These are phyloP conservation scores for Penicillium chermesinum DNA, from an alignment of 495 filamentous ascomycete genomes.

Conservation along the genomic window DNA sequence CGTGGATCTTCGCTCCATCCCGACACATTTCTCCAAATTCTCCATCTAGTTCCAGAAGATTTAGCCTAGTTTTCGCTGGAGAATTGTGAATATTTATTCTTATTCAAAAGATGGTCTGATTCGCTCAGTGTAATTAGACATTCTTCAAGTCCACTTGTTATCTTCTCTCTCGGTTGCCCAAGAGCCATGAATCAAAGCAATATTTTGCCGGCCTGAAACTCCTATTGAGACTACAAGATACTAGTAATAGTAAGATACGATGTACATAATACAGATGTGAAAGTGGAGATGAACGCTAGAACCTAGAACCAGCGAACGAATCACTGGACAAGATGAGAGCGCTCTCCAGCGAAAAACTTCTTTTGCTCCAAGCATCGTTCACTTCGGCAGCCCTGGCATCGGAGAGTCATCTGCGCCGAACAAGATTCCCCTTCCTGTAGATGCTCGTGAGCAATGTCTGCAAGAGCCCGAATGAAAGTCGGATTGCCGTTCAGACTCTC, in stretches of 20 bases:
- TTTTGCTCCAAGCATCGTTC: conserved; percentile 87
- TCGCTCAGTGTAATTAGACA: no score
- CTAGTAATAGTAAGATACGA: neutral
- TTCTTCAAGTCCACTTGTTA: no score
- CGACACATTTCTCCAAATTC: no score
- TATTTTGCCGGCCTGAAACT: neutral
- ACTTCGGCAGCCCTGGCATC: conserved; percentile 91
- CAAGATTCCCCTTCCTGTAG: conserved; percentile 62
- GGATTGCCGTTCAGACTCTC: conserved; percentile 92
- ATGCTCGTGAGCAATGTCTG: conserved; percentile 77
- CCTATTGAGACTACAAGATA: neutral
- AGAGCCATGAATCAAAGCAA: neutral
- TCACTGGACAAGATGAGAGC: conserved; percentile 26
- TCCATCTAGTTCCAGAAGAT: no score
- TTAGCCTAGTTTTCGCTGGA: no score
- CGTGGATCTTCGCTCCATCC: no score
- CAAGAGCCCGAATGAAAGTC: conserved; percentile 86
- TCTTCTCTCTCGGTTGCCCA: no score
- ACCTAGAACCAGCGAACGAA: neutral
- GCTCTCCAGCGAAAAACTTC: conserved; percentile 72
- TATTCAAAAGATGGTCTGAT: no score
- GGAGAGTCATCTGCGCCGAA: conserved; percentile 79
- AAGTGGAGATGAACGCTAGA: neutral
- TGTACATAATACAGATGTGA: neutral
- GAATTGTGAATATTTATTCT: no score